Evolutionary conservation across 1,284 basidiomycete species (phyloP).

Genomic region (Leccinum insolens): DNA sequence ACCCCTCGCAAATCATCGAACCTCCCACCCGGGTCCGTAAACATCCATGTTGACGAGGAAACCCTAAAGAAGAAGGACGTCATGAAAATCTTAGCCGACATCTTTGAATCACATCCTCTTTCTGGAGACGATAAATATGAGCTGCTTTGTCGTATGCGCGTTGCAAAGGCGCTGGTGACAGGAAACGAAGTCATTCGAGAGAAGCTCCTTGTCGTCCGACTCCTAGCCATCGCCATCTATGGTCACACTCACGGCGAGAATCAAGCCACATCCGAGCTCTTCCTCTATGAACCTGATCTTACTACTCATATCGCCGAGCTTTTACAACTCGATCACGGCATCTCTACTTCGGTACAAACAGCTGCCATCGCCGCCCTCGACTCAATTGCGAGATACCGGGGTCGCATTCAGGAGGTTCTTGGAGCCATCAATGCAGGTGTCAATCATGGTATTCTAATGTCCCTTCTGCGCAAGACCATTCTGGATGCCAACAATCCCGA

Average conservation of each 20-base stretch:
- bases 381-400: slow-evolving; percentile 84
- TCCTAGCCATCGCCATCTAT: slow-evolving; percentile 90
- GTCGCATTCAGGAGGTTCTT: slow-evolving; percentile 85
- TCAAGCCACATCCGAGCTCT: slow-evolving; percentile 63
- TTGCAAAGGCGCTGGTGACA: slow-evolving; percentile 68
- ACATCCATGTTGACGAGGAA: slow-evolving; percentile 68
- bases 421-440: slow-evolving; percentile 94
- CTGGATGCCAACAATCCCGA: slow-evolving; percentile 29
- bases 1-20: slow-evolving; percentile 43
- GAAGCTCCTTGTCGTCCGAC: slow-evolving; percentile 70
- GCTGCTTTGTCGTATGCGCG: slow-evolving; percentile 85
- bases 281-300: slow-evolving; percentile 92
- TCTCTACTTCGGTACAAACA: slow-evolving; percentile 75
- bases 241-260: slow-evolving; percentile 73
- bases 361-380: slow-evolving; percentile 90
- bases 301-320: slow-evolving; percentile 84
- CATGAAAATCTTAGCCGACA: slow-evolving; percentile 78
- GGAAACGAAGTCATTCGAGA: slow-evolving; percentile 47
- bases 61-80: slow-evolving; percentile 56
- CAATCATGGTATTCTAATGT: slow-evolving; percentile 94
- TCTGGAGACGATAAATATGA: slow-evolving; percentile 89
- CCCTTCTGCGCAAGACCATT: slow-evolving; percentile 63
- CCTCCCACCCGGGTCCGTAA: slow-evolving; percentile 52
- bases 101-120: slow-evolving; percentile 72
- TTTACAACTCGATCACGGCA: slow-evolving; percentile 74